Base-by-base conservation (phyloP, 1,284 basidiomycete genomes). In the Ceratobasidium sp. region DNA sequence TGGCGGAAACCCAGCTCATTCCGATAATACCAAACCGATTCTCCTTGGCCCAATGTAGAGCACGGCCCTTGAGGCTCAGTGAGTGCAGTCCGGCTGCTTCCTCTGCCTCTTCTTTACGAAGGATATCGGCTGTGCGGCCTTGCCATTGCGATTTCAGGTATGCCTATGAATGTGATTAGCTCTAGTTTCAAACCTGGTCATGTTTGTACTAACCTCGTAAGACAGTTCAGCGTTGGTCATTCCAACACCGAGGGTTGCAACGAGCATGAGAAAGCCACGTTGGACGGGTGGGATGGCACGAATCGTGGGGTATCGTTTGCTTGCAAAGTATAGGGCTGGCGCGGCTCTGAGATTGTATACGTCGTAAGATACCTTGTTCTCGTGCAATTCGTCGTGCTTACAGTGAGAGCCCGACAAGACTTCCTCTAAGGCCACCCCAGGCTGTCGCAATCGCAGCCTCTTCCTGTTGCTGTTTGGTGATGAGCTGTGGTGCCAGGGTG, bases 401-500 rank as follows among this genome's bases (percentile, higher is more conserved):
- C 71, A 74, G 33, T 64, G 44, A 59, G 27, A 74, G 5, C 16
- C 71, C 71, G 14, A 74, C n/a, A 41, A 35, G 23, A 16, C 44
- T 46, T 48, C 71, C 71, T 33, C 64, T 74, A 46, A 54, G 27
- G 16, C 50, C 50, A 14, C 71, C 71, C 59, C 27, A 50, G 18
- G 38, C 54, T 30, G 71, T 74, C 3, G 71, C 60, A 14, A 4
- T n/a, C 20, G 71, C 71, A 27, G 71, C 71, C 74, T 82, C 84
- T 59, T 82, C 80, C 44, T 85, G 84, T 54, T 86, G 86, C 30
- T 82, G 82, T 62, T 84, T 84, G 2, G 82, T 81, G 80, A 87
- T 81, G 78, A 87, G 84, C 80, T 87, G 85, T 67, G 86, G 68
- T 44, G 18, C 18, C n/a, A 41, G 14, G 30, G 4, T 64, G n/a